phyloP scores from a whole-genome alignment of 2,329 filamentous ascomycete genomes.

The Zalaria sp. region DNA sequence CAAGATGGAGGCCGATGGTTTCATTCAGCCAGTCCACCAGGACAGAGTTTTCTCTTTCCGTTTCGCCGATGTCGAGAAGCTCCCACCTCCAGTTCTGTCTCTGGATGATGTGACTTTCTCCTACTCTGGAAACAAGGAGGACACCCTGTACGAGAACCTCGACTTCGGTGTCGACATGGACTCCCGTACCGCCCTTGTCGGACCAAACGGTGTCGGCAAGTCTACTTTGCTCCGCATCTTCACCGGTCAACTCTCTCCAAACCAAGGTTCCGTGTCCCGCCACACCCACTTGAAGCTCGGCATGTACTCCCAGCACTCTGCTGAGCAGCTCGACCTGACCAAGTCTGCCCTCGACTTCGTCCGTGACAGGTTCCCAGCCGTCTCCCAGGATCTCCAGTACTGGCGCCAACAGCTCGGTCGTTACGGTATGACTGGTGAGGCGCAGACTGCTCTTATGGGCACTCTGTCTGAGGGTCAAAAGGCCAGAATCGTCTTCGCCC shows the following conservation, averaged over 20 bases:
- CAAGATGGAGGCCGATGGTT: constrained; percentile 99
- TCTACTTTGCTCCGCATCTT: constrained; percentile 91
- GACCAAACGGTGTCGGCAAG: constrained; percentile 98
- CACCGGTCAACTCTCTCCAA: constrained; percentile 87
- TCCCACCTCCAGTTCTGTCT: constrained; percentile 91
- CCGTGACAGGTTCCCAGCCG: constrained; percentile 78
- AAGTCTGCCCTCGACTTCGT: constrained; percentile 98
- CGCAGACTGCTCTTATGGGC: constrained; percentile 94
- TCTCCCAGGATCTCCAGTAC: constrained; percentile 97
- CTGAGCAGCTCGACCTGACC: constrained; percentile 94
- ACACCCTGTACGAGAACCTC: constrained; percentile 91
- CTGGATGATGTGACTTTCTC: constrained; percentile 98
- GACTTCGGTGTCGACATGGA: constrained; percentile 99
- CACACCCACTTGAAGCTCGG: constrained; percentile 98
- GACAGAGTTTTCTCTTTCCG: constrained; percentile 94
- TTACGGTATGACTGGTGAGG: constrained; percentile 84
- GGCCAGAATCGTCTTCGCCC: constrained; percentile 92
- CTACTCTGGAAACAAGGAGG: constrained; percentile 77
- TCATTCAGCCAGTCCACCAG: constrained; percentile 77
- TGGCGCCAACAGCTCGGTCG: constrained; percentile 95
- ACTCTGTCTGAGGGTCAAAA: constrained; percentile 96
- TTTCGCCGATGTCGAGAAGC: constrained; percentile 97
- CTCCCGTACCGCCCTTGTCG: constrained; percentile 89
- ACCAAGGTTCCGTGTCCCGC: constrained; percentile 64
- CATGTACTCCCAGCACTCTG: constrained; percentile 95